Evolutionary conservation across 176 grass and related monocot genomes (phyloP).

Genomic region (Pontederia crassipes): DNA sequence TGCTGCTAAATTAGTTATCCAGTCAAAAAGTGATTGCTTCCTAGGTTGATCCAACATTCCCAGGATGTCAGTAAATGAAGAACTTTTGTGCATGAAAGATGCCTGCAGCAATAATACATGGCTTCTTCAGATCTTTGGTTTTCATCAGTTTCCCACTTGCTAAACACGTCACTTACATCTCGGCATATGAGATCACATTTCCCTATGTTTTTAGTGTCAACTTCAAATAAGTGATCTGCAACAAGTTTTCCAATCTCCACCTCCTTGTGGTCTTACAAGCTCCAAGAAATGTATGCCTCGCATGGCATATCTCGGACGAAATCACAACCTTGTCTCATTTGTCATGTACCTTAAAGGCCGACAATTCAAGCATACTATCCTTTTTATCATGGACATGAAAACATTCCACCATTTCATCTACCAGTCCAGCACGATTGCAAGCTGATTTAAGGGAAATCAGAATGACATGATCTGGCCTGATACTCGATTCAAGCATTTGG

Average conservation of each 20-base stretch:
- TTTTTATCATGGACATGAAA: constrained; percentile 44
- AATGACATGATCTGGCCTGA: constrained; percentile 55
- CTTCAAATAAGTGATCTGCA: constrained; percentile 34
- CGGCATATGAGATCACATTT: constrained; percentile 59
- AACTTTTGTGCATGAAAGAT: constrained; percentile 32
- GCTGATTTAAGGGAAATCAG: constrained; percentile 56
- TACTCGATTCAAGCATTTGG: constrained; percentile 45
- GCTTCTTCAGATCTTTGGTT: constrained; percentile 53
- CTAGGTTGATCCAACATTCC: constrained; percentile 28
- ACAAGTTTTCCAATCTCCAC: constrained; percentile 32
- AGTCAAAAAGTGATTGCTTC: no score
- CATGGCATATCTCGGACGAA: constrained; percentile 43
- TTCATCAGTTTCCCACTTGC: constrained; percentile 56
- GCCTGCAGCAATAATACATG: constrained; percentile 46
- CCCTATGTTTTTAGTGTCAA: constrained; percentile 33
- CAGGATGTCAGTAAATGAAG: constrained; percentile 25
- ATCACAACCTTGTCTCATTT: constrained; percentile 40
- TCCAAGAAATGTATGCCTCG: constrained; percentile 31
- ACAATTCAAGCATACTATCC: constrained; percentile 64
- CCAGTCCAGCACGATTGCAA: constrained; percentile 54
- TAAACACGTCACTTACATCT: constrained; percentile 52
- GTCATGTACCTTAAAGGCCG: constrained; percentile 42
- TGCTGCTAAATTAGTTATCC: not conserved
- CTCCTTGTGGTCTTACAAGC: constrained; percentile 54
- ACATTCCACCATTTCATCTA: constrained; percentile 44